Conservation (phyloP, 106 monocot species). For the Xerophyta viscosa region DNA sequence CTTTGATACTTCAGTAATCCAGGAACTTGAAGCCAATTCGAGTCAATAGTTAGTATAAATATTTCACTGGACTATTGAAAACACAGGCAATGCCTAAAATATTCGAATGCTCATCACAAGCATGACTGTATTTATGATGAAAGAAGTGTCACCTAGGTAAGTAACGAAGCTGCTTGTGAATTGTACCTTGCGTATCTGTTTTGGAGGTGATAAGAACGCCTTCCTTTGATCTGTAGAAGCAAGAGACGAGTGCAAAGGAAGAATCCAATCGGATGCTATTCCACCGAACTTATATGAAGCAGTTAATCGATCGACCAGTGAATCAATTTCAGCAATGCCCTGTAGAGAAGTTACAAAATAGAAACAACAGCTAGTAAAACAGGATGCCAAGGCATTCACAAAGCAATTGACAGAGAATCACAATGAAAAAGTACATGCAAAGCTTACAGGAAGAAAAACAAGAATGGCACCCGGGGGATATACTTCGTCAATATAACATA, state of each 20-base stretch:
- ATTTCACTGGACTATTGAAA: no score
- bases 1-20: no score
- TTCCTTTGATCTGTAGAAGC: slow-evolving; percentile 74
- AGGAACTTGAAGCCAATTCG: no score
- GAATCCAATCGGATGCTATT: slow-evolving; percentile 73
- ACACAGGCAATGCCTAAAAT: no score
- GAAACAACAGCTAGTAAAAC: no score
- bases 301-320: slow-evolving; percentile 71
- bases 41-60: no score
- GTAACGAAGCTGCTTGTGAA: slow-evolving; percentile 1
- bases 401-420: background rate
- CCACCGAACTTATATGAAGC: slow-evolving; percentile 73
- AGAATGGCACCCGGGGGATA: slow-evolving; percentile 83
- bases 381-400: no score
- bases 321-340: slow-evolving; percentile 93
- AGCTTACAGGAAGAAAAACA: slow-evolving; percentile 87
- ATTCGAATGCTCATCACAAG: no score
- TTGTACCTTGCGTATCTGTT: slow-evolving; percentile 69
- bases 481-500: slow-evolving; percentile 75
- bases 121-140: no score
- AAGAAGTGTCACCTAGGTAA: no score
- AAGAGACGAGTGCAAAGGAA: slow-evolving; percentile 95
- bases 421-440: background rate
- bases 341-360: slow-evolving; percentile 10
- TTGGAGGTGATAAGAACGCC: slow-evolving; percentile 82